Base-by-base conservation (phyloP, 768 basidiomycete species). In the Boletus pseudopeckii region DNA sequence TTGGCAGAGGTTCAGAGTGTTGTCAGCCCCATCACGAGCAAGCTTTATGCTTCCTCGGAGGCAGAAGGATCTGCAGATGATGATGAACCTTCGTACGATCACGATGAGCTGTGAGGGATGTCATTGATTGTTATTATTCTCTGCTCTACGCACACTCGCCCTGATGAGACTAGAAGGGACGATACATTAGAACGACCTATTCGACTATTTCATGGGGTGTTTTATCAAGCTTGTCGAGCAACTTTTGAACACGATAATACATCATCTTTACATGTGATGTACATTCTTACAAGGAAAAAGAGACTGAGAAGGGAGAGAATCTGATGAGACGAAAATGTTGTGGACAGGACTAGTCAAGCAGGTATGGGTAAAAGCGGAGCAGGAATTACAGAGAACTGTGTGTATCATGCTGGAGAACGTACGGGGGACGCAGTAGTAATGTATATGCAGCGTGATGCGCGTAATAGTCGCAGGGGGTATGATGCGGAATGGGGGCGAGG, bases 21-120 rank as follows among this genome's bases (percentile, higher is more conserved):
- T 30, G 85, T 92, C 47, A 81, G 81, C 69, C 93, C 93, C 48
- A 93, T 95, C 72, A 91, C 92, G 48, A 81, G 83, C 66, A 92
- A 93, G 74, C 73, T 92, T 48, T 90, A 90, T 70, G 69, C 72
- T 24, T 75, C 74, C 33, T 72, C 74, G 32, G 80, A 74, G 37
- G 75, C 53, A 7, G 70, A 59, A 40, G 69, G 60, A 11, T 33
- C 62, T 26, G 60, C 47, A 13, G 77, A 9, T 28, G 28, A 77
- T 5, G 77, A 80, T 30, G 74, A 73, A 28, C 70, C 76, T 11
- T 71, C 65, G 56, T 71, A 65, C 52, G 75, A 76, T 22, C 82
- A 83, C 65, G 82, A 82, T 56, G 82, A 83, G 69, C 71, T 84
- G 65, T 84, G 56, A 62, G 30, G 51, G 42, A 52, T 43, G 41